A percentile compares a stretch with the other conserved stretches of the same genome.
Evolutionary conservation across 2,329 filamentous ascomycete species (phyloP).

Genomic region (Ophidiomyces ophidiicola): DNA sequence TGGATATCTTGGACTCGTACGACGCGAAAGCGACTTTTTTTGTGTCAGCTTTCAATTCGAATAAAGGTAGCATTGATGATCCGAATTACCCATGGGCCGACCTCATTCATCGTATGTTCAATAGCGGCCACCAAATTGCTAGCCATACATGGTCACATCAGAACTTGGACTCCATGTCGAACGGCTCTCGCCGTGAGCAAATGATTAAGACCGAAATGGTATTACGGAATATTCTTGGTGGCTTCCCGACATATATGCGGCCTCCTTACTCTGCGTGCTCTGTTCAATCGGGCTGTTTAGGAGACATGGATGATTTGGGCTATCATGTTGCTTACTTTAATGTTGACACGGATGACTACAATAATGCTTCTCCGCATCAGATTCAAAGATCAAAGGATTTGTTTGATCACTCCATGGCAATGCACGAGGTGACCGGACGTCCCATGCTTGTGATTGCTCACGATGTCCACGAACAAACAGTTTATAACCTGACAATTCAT

Average conservation of each 20-base stretch:
- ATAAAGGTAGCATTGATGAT: conserved; percentile 35
- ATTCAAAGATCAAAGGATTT: conserved; percentile 33
- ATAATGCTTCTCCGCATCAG: conserved; percentile 26
- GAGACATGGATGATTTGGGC: conserved; percentile 35
- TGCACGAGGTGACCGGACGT: conserved; percentile 20
- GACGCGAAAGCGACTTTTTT: conserved; percentile 57
- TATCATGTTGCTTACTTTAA: conserved; percentile 40
- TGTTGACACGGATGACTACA: conserved; percentile 39
- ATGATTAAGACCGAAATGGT: conserved; percentile 39
- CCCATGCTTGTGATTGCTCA: conserved; percentile 33
- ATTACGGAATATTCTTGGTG: conserved; percentile 37
- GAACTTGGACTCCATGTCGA: conserved; percentile 32
- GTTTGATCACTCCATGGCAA: conserved; percentile 26
- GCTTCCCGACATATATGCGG: conserved; percentile 43
- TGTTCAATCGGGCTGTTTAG: conserved; percentile 27
- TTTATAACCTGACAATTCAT: conserved; percentile 32
- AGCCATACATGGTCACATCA: conserved; percentile 44
- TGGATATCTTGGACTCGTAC: conserved; percentile 49
- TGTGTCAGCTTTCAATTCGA: conserved; percentile 42
- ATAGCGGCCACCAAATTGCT: conserved; percentile 39
- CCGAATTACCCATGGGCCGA: conserved; percentile 28
- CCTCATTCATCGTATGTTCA: conserved; percentile 32
- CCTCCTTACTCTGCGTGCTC: conserved; percentile 38
- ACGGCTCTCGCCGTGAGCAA: conserved; percentile 29
- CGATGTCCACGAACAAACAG: conserved; percentile 34